phyloP scores from a whole-genome alignment of 164 flowering plant genomes.

The Piper longum region DNA sequence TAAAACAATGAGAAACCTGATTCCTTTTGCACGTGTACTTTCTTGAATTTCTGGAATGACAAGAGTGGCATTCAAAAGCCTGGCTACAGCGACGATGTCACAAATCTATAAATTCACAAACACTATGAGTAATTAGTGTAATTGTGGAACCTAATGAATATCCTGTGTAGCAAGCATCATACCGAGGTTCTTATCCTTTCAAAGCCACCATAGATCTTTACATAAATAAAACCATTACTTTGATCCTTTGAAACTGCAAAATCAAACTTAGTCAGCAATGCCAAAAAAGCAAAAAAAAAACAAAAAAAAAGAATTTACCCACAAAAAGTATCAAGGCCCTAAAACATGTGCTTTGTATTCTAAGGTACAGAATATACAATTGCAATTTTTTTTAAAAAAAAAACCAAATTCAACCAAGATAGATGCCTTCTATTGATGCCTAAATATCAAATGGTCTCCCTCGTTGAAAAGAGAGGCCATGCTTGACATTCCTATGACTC shows the following conservation, averaged over 20 bases:
- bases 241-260: constrained; percentile 47
- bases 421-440: too few relatives aligned
- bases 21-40: constrained; percentile 68
- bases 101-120: constrained; percentile 62
- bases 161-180: constrained; percentile 14
- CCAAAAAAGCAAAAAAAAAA: background rate
- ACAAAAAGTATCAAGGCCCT: background rate
- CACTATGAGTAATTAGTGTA: constrained; percentile 23
- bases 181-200: constrained; percentile 82
- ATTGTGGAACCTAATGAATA: constrained; percentile 3
- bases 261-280: background rate
- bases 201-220: constrained; percentile 84
- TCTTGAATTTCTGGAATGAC: constrained; percentile 95
- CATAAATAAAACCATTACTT: constrained; percentile 87
- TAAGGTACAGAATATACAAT: background rate
- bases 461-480: too few relatives aligned
- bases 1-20: constrained; percentile 40
- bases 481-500: too few relatives aligned
- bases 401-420: too few relatives aligned
- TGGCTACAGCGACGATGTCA: constrained; percentile 86
- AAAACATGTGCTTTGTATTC: background rate
- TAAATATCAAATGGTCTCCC: too few relatives aligned
- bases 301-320: background rate
- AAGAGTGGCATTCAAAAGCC: constrained; percentile 96
- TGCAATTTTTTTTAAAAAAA: too few relatives aligned